A percentile compares a stretch with the other conserved stretches of the same genome.
Evolutionary conservation across 345 rosid genomes (phyloP).

Genomic region (Sisymbrium altissimum): DNA sequence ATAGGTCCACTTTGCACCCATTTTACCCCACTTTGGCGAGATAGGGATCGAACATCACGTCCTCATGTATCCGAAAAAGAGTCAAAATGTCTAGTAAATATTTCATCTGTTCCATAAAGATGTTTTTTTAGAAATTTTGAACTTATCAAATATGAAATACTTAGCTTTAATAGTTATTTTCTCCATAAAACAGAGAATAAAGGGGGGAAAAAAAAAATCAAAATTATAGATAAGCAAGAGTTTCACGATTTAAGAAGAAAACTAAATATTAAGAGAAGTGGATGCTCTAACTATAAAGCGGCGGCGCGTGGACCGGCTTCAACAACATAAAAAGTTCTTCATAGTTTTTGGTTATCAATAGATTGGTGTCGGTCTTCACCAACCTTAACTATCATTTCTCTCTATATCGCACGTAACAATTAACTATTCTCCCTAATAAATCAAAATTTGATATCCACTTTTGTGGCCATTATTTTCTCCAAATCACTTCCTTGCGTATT

Average conservation of each 20-base stretch:
- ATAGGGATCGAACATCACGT: too few relatives aligned
- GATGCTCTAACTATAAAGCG: conserved; percentile 25
- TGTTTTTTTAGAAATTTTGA: neutral
- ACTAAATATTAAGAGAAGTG: neutral
- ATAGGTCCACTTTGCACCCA: neutral
- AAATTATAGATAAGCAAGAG: neutral
- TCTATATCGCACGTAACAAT: conserved; percentile 18
- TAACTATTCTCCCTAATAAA: conserved; percentile 24
- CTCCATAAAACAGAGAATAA: neutral
- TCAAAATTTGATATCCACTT: conserved; percentile 16
- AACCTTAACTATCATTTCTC: conserved; percentile 18
- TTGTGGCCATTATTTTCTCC: conserved; percentile 3
- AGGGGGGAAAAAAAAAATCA: neutral
- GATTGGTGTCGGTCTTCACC: conserved; percentile 34
- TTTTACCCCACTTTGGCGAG: neutral
- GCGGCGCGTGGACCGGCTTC: too few relatives aligned
- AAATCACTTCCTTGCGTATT: conserved; percentile 18
- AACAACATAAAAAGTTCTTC: neutral
- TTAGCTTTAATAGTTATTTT: neutral
- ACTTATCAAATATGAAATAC: neutral
- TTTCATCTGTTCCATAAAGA: neutral
- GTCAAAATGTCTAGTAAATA: neutral
- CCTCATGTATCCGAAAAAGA: too few relatives aligned
- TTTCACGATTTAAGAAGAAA: neutral
- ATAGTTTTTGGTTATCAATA: conserved; percentile 17